Evolutionary conservation across 805 yeast genomes (phyloP).

Genomic region (Candida boleticola): DNA sequence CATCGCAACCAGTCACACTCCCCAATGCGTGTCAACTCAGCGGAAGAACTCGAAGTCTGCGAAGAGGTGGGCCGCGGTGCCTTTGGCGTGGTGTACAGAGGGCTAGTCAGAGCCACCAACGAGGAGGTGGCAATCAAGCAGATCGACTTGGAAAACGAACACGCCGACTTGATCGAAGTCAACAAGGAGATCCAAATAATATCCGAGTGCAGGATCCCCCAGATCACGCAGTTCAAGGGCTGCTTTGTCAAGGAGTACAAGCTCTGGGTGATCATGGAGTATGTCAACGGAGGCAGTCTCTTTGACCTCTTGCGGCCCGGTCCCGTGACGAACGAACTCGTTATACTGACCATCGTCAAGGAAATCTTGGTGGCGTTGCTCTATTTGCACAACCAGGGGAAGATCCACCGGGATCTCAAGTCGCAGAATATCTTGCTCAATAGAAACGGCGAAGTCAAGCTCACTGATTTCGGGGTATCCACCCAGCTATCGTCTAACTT

Average conservation of each 20-base stretch:
- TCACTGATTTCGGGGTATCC: conserved; percentile 47
- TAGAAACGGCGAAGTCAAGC: conserved; percentile 37
- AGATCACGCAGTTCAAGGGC: conserved; percentile 68
- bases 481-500: conserved; percentile 43
- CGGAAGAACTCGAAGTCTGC: conserved; percentile 41
- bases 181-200: conserved; percentile 69
- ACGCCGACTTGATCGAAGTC: conserved; percentile 62
- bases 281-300: conserved; percentile 74
- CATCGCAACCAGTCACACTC: too few relatives aligned
- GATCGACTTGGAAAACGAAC: conserved; percentile 70
- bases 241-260: conserved; percentile 68
- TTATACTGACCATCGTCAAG: conserved; percentile 50
- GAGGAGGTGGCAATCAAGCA: conserved; percentile 59
- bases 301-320: conserved; percentile 61
- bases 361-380: conserved; percentile 59
- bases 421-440: conserved; percentile 40
- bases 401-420: conserved; percentile 63
- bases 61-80: conserved; percentile 74
- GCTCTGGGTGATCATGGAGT: conserved; percentile 81
- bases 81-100: conserved; percentile 74
- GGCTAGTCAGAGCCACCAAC: conserved; percentile 43
- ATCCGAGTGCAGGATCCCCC: conserved; percentile 60
- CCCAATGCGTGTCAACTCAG: conserved; percentile 20
- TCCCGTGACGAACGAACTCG: conserved; percentile 52
- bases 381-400: conserved; percentile 68